Evolutionary conservation across 2,329 filamentous ascomycete genomes (phyloP).

Genomic region (Talaromyces funiculosus): DNA sequence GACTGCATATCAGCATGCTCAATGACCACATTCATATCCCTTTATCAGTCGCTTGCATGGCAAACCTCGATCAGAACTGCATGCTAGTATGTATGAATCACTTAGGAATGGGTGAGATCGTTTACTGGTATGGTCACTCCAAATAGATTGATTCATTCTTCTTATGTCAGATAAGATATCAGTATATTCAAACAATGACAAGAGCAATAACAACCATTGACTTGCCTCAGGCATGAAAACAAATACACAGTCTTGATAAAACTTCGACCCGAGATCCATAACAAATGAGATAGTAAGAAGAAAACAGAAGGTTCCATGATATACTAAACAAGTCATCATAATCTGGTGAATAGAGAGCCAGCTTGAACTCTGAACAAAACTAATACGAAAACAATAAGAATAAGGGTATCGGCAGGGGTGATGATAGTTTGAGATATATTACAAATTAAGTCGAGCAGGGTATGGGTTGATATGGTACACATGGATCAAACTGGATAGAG

Average conservation of each 20-base stretch:
- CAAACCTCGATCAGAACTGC: not conserved
- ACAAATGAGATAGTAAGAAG: not conserved
- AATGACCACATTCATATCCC: not conserved
- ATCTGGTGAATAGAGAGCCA: not conserved
- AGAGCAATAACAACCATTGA: not conserved
- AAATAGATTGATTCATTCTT: not conserved
- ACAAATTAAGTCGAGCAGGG: not conserved
- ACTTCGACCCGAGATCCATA: not conserved
- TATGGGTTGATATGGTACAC: constrained; percentile 1
- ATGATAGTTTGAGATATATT: constrained; percentile 46
- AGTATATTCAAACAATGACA: not conserved
- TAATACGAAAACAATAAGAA: constrained; percentile 30
- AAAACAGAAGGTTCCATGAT: not conserved
- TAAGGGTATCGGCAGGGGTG: constrained; percentile 52
- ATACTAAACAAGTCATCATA: not conserved
- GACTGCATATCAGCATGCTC: not conserved
- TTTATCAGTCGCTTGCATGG: not conserved
- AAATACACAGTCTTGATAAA: not conserved
- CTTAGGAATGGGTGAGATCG: too few relatives aligned
- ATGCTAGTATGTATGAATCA: too few relatives aligned
- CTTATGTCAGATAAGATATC: not conserved
- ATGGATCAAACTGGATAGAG: not conserved
- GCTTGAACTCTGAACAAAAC: not conserved
- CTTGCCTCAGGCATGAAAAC: not conserved
- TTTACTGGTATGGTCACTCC: too few relatives aligned